These are phyloP conservation scores for Lophiotrema nucula DNA, from an alignment of 495 filamentous ascomycete species.

Conservation along the genomic window DNA sequence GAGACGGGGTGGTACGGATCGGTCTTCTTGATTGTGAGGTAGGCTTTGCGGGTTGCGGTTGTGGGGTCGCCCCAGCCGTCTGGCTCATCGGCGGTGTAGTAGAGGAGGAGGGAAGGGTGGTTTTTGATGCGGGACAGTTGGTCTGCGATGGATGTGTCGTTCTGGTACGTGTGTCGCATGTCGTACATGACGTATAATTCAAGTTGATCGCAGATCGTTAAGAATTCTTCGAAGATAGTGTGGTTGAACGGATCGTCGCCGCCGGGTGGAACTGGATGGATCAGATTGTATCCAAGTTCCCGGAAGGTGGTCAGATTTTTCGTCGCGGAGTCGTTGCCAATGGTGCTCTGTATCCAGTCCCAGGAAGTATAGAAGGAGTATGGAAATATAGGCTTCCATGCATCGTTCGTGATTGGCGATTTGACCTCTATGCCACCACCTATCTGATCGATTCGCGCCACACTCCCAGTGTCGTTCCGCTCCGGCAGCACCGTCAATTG, in stretches of 20 bases:
- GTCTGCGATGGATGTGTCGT: constrained; percentile 50
- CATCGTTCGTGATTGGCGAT: constrained; percentile 36
- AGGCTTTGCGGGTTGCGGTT: constrained; percentile 43
- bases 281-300: constrained; percentile 54
- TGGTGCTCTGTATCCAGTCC: constrained; percentile 48
- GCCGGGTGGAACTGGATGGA: constrained; percentile 51
- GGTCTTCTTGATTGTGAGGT: constrained; percentile 51
- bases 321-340: constrained; percentile 19
- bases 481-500: constrained; percentile 55
- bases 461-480: constrained; percentile 56
- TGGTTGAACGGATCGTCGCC: constrained; percentile 32
- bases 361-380: constrained; percentile 65
- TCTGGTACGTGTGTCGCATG: constrained; percentile 61
- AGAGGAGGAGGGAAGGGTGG: constrained; percentile 58
- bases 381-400: constrained; percentile 55
- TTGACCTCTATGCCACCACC: constrained; percentile 55
- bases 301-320: constrained; percentile 48
- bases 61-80: constrained; percentile 65
- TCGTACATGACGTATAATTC: constrained; percentile 66
- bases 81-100: constrained; percentile 69
- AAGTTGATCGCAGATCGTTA: constrained; percentile 55
- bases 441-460: constrained; percentile 62
- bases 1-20: constrained; percentile 72
- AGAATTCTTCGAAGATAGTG: constrained; percentile 41
- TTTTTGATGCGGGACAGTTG: constrained; percentile 54